phyloP scores from a whole-genome alignment of 495 filamentous ascomycete species.

The Aspergillus sparsus region DNA sequence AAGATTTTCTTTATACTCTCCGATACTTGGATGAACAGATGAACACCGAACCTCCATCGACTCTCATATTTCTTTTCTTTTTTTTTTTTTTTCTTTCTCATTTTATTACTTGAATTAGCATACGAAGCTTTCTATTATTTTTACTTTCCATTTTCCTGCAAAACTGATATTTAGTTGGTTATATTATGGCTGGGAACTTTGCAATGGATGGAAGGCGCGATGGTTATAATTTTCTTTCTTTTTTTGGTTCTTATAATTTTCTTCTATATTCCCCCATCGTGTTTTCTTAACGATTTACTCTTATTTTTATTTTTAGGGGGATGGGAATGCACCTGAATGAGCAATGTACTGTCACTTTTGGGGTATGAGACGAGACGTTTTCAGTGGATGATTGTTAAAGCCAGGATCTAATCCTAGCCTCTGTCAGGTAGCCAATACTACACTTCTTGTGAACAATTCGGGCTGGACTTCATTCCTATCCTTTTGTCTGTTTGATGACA shows the following conservation, averaged over 20 bases:
- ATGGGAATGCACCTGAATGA: not conserved
- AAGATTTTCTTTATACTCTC: slow-evolving; percentile 16
- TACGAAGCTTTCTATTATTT: slow-evolving; percentile 15
- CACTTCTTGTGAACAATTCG: not conserved
- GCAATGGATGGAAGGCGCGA: slow-evolving; percentile 16
- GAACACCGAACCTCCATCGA: not conserved
- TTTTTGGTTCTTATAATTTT: slow-evolving; percentile 18
- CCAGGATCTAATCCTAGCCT: slow-evolving; percentile 1
- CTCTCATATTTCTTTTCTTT: slow-evolving; percentile 10
- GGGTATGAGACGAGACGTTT: slow-evolving; percentile 18
- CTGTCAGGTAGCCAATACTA: not conserved
- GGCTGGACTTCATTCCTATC: not conserved
- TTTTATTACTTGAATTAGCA: slow-evolving; percentile 15
- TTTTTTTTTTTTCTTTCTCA: slow-evolving; percentile 12
- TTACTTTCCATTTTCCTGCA: not conserved
- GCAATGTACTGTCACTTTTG: slow-evolving; percentile 7
- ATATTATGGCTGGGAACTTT: slow-evolving; percentile 18
- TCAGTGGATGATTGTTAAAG: slow-evolving; percentile 14
- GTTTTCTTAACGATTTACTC: slow-evolving; percentile 9
- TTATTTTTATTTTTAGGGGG: not conserved
- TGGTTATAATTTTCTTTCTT: slow-evolving; percentile 12
- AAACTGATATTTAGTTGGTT: slow-evolving; percentile 16
- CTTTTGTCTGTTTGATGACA: not conserved
- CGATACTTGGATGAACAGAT: not conserved
- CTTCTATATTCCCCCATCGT: slow-evolving; percentile 16